A percentile compares a stretch with the other conserved stretches of the same genome.
These are phyloP conservation scores for Tylopilus orsonianus DNA, from an alignment of 1,284 basidiomycete species.

Conservation along the genomic window DNA sequence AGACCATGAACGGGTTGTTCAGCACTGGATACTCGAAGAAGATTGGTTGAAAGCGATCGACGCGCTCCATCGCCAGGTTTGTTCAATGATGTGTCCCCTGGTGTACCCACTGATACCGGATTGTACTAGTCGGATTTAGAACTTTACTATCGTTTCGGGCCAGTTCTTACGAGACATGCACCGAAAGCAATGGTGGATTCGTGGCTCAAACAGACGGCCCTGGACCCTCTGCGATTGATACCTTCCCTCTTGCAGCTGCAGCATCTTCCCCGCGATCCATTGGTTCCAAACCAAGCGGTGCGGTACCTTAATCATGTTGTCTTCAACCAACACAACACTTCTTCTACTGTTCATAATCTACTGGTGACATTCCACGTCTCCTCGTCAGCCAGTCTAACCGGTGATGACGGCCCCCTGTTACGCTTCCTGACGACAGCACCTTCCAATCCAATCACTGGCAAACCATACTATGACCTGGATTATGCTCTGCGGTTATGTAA, in stretches of 20 bases:
- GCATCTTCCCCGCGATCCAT: slow-evolving; percentile 64
- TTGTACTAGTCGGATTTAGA: slow-evolving; percentile 69
- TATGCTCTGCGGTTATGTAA: slow-evolving; percentile 94
- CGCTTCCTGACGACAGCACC: slow-evolving; percentile 87
- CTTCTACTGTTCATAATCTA: slow-evolving; percentile 91
- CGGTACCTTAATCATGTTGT: slow-evolving; percentile 87
- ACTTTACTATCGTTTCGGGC: slow-evolving; percentile 91
- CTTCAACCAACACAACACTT: slow-evolving; percentile 76
- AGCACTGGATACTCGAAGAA: slow-evolving; percentile 90
- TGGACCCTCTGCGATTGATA: slow-evolving; percentile 85
- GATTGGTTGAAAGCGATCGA: slow-evolving; percentile 92
- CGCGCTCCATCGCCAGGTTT: slow-evolving; percentile 81
- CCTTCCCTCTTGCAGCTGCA: slow-evolving; percentile 87
- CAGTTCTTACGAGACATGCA: slow-evolving; percentile 83
- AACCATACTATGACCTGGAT: slow-evolving; percentile 95
- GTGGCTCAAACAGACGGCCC: slow-evolving; percentile 80
- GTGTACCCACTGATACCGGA: slow-evolving; percentile 1
- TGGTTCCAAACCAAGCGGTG: slow-evolving; percentile 80
- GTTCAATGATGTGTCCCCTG: slow-evolving; percentile 5
- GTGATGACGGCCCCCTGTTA: slow-evolving; percentile 80
- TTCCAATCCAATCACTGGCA: slow-evolving; percentile 77
- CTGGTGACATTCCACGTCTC: slow-evolving; percentile 85
- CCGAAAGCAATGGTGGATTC: slow-evolving; percentile 90
- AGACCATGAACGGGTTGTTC: slow-evolving; percentile 85
- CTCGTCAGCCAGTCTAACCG: slow-evolving; percentile 38